Conservation (phyloP, 768 basidiomycete genomes). For the Lepiota venenata region DNA sequence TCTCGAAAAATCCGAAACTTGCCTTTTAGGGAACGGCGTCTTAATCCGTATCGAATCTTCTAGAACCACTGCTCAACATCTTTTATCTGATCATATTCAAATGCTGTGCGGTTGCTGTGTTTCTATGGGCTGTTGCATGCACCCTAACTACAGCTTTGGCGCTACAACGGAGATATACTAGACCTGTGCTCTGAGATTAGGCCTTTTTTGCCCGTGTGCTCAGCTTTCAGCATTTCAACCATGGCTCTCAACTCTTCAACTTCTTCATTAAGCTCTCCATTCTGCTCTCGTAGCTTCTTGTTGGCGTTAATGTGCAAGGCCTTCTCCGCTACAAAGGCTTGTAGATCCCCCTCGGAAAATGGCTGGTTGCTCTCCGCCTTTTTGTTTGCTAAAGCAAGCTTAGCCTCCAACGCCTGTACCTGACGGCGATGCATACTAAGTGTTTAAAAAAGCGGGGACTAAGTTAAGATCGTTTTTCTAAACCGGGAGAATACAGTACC, state of each 20-base stretch:
- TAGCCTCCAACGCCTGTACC: conserved; percentile 61
- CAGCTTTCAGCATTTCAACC: conserved; percentile 62
- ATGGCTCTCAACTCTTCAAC: conserved; percentile 65
- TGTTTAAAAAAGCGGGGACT: conserved; percentile 3
- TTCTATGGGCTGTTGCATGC: neutral
- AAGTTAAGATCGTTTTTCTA: neutral
- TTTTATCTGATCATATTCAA: conserved; percentile 8
- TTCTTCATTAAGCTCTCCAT: conserved; percentile 40
- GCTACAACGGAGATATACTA: conserved; percentile 30
- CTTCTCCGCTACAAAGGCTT: conserved; percentile 45
- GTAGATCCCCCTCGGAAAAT: conserved; percentile 37
- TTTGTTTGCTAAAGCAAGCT: conserved; percentile 42
- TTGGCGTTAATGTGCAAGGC: conserved; percentile 45
- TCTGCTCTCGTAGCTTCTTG: conserved; percentile 53
- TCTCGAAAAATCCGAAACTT: conserved; percentile 50
- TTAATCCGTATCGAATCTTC: conserved; percentile 36
- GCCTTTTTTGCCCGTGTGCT: conserved; percentile 42
- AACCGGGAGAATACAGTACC: conserved; percentile 36
- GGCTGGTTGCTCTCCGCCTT: conserved; percentile 31
- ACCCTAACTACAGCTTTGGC: neutral
- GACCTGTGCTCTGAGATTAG: conserved; percentile 44
- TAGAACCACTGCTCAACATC: conserved; percentile 26
- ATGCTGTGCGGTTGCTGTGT: neutral
- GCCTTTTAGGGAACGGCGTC: conserved; percentile 33
- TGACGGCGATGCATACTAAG: conserved; percentile 53